Evolutionary conservation across 352 stramenopile species (phyloP).

Genomic region (Phytophthora nicotianae): DNA sequence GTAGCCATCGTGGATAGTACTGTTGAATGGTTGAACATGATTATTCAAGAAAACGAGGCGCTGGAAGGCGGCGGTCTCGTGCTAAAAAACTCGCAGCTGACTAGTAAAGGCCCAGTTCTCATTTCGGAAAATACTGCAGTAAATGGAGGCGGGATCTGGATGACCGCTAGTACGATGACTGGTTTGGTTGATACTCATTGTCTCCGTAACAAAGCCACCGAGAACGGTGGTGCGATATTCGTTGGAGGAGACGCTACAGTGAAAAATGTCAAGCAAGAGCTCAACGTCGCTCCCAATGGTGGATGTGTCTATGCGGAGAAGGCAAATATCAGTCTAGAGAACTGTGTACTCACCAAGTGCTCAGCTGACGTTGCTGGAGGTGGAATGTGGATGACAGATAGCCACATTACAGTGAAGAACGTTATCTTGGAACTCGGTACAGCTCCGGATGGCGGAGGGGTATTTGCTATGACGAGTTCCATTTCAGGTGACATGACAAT

Average conservation of each 20-base stretch:
- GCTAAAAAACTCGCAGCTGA: conserved; percentile 17
- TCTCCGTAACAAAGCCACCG: conserved; percentile 16
- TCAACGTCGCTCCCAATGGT: conserved; percentile 15
- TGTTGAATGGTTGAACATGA: conserved; percentile 20
- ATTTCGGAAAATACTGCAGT: conserved; percentile 20
- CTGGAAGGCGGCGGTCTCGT: conserved; percentile 31
- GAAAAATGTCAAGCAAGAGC: conserved; percentile 17
- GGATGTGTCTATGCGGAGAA: conserved; percentile 23
- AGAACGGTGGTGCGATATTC: conserved; percentile 21
- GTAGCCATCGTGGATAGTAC: conserved; percentile 28
- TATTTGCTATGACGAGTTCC: conserved; percentile 16
- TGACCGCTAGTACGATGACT: conserved; percentile 19
- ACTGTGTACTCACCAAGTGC: conserved; percentile 10
- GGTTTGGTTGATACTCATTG: conserved; percentile 15
- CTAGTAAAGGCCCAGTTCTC: conserved; percentile 12
- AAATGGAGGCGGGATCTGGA: conserved; percentile 25
- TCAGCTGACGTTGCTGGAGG: conserved; percentile 22
- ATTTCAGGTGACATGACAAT: conserved; percentile 26
- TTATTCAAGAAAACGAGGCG: conserved; percentile 22
- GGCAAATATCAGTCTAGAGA: conserved; percentile 14
- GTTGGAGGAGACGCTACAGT: conserved; percentile 9
- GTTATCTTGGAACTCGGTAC: conserved; percentile 1
- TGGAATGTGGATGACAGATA: conserved; percentile 31
- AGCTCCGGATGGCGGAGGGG: conserved; percentile 25
- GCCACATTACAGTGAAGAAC: conserved; percentile 11